Conservation (phyloP, 1,139 yeast genomes). For the Hyphopichia khmerensis region DNA sequence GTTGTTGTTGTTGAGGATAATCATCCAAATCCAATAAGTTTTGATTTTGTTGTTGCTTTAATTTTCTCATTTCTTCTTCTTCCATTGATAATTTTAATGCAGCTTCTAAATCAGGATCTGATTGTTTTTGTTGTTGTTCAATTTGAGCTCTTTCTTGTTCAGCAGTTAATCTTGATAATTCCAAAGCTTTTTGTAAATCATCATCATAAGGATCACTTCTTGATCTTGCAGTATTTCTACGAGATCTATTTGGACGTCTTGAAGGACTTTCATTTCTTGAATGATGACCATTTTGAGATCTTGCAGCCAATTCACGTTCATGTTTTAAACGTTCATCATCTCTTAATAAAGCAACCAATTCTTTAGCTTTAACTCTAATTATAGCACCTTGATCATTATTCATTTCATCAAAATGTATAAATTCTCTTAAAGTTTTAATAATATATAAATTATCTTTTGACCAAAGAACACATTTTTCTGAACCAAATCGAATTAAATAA, state of each 20-base stretch:
- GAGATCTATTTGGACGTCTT: slow-evolving; percentile 15
- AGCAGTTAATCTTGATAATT: slow-evolving; percentile 78
- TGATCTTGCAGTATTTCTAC: slow-evolving; percentile 17
- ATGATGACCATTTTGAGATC: slow-evolving; percentile 12
- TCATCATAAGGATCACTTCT: slow-evolving; percentile 59
- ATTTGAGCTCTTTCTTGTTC: slow-evolving; percentile 59
- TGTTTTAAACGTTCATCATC: slow-evolving; percentile 82
- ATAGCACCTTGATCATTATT: slow-evolving; percentile 89
- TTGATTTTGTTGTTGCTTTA: slow-evolving; percentile 44
- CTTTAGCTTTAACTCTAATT: slow-evolving; percentile 89
- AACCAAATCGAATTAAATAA: slow-evolving; percentile 81
- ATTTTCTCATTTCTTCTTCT: slow-evolving; percentile 77
- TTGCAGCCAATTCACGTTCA: slow-evolving; percentile 59
- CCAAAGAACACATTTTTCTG: slow-evolving; percentile 93
- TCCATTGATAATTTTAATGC: slow-evolving; percentile 84
- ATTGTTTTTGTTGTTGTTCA: slow-evolving; percentile 37
- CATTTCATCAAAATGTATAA: slow-evolving; percentile 76
- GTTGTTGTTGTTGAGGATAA: slow-evolving; percentile 25
- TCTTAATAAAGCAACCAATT: slow-evolving; percentile 70
- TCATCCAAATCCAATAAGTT: slow-evolving; percentile 60
- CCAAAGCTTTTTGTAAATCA: slow-evolving; percentile 82
- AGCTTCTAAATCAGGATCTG: slow-evolving; percentile 72
- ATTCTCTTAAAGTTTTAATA: slow-evolving; percentile 88
- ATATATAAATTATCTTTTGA: slow-evolving; percentile 87
- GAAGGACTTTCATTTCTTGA: slow-evolving; percentile 19